phyloP scores from a whole-genome alignment of 2,329 filamentous ascomycete species.

The Talaromyces sp. region DNA sequence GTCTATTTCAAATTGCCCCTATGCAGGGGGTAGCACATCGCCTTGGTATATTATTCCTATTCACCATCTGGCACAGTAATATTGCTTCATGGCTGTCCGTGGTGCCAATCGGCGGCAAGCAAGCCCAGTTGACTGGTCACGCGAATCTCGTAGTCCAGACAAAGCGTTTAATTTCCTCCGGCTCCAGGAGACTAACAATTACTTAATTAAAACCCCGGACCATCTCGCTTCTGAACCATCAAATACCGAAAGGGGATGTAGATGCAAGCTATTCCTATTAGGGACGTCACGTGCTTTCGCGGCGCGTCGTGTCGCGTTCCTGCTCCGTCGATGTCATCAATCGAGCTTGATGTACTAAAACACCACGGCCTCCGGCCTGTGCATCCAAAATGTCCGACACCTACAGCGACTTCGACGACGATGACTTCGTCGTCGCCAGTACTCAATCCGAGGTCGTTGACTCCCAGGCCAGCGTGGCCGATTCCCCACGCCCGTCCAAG shows the following conservation, averaged over 20 bases:
- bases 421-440: conserved; percentile 20
- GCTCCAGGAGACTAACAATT: background rate
- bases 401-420: conserved; percentile 22
- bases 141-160: background rate
- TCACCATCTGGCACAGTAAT: background rate
- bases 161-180: background rate
- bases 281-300: conserved; percentile 8
- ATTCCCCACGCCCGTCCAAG: conserved; percentile 27
- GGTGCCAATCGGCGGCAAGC: background rate
- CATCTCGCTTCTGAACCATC: background rate
- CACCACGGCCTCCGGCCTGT: background rate
- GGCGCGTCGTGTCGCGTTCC: conserved; percentile 2
- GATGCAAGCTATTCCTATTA: background rate
- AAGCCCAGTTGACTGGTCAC: background rate
- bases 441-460: conserved; percentile 12
- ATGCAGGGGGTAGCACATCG: background rate
- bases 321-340: background rate
- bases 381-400: conserved; percentile 16
- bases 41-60: background rate
- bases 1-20: background rate
- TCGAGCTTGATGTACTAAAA: background rate
- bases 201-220: background rate
- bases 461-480: background rate
- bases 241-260: background rate
- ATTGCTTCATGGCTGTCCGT: background rate